phyloP scores from a whole-genome alignment of 208 protist genomes.

The Wallacemonas sp. region DNA sequence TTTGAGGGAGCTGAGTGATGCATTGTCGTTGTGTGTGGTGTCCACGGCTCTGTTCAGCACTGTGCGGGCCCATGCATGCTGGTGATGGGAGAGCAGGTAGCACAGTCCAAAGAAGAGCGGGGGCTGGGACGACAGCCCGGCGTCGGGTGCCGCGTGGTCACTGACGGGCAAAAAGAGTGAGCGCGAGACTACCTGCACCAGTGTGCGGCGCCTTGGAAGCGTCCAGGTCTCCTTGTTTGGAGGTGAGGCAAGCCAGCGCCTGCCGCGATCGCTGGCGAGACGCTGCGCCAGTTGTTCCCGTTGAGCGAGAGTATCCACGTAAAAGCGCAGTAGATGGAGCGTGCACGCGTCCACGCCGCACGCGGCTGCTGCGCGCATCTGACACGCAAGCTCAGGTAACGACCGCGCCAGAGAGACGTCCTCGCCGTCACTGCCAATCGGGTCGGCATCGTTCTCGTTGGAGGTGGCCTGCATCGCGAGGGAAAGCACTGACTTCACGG shows the following conservation, averaged over 20 bases:
- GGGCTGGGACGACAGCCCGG: neutral
- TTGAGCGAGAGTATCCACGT: constrained; percentile 18
- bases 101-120: neutral
- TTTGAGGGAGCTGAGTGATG: neutral
- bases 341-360: neutral
- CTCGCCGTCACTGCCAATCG: neutral
- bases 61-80: neutral
- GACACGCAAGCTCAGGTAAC: neutral
- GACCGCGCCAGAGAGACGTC: neutral
- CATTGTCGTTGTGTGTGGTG: neutral
- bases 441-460: neutral
- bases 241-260: neutral
- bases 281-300: constrained; percentile 13
- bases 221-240: neutral
- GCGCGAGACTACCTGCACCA: neutral
- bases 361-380: neutral
- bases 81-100: neutral
- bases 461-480: constrained; percentile 5
- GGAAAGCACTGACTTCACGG: constrained; percentile 9
- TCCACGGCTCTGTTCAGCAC: neutral
- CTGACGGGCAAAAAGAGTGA: neutral
- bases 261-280: neutral
- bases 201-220: neutral
- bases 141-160: neutral
- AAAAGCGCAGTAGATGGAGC: neutral